Percentiles rank a stretch among this genome's conserved stretches.
phyloP scores from a whole-genome alignment of 2,329 filamentous ascomycete species.

The Knufia petricola region DNA sequence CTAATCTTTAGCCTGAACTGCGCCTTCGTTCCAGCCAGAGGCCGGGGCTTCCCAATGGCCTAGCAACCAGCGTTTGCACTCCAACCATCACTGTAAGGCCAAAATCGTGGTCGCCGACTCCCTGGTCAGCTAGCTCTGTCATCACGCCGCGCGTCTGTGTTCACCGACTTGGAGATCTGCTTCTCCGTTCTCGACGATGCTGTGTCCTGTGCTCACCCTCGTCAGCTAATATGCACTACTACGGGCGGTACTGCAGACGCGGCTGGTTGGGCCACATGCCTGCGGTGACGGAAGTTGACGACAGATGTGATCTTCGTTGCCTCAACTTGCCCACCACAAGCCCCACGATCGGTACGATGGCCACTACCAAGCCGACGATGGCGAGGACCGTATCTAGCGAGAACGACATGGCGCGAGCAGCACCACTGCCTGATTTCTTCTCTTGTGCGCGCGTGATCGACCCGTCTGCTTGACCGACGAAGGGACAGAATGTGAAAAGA shows the following conservation, averaged over 20 bases:
- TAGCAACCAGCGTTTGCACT: conserved; percentile 1
- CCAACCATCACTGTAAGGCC: conserved; percentile 2
- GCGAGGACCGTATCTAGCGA: not conserved
- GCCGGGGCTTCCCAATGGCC: conserved; percentile 1
- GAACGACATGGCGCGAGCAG: not conserved
- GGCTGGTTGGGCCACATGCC: conserved; percentile 2
- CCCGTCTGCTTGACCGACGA: conserved; percentile 3
- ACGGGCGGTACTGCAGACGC: conserved; percentile 1
- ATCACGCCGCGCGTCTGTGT: conserved; percentile 3
- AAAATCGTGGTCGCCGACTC: conserved; percentile 2
- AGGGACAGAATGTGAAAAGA: conserved; percentile 4
- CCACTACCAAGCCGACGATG: conserved; percentile 3
- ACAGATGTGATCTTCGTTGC: conserved; percentile 3
- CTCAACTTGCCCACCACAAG: conserved; percentile 3
- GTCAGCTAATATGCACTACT: conserved; percentile 4
- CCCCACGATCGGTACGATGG: conserved; percentile 3
- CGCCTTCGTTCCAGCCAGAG: not conserved
- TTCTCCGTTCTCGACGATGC: conserved; percentile 3
- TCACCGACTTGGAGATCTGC: not conserved
- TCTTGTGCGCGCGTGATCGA: conserved; percentile 2
- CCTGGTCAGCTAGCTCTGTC: not conserved
- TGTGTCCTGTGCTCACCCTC: conserved; percentile 3
- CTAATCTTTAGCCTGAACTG: not conserved
- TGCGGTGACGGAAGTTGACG: conserved; percentile 2
- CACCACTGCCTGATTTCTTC: conserved; percentile 1